A percentile compares a stretch with the other conserved stretches of the same genome.
phyloP scores from a whole-genome alignment of 164 flowering plant genomes.

The Sedum album region DNA sequence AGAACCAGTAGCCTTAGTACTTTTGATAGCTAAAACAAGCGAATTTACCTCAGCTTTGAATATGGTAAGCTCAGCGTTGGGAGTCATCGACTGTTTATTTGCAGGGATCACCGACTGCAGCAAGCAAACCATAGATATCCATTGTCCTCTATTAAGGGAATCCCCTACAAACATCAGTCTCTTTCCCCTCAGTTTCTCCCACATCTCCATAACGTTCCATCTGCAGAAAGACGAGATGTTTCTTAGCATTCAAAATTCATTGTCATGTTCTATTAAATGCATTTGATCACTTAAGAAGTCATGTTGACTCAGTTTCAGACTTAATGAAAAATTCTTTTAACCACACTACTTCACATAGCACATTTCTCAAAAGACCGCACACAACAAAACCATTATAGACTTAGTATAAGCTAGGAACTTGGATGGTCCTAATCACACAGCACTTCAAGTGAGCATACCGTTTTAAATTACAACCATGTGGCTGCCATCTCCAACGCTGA shows the following conservation, averaged over 20 bases:
- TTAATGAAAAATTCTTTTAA: too few species aligned
- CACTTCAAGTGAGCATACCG: slow-evolving; percentile 31
- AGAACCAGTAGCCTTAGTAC: not conserved
- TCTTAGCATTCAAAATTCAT: not conserved
- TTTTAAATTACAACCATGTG: slow-evolving; percentile 68
- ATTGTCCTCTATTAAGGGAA: slow-evolving; percentile 90
- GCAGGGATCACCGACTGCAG: slow-evolving; percentile 66
- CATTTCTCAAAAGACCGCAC: not conserved
- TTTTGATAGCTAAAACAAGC: not conserved
- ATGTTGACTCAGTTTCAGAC: not conserved
- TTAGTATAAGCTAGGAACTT: not conserved
- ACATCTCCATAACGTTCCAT: slow-evolving; percentile 73
- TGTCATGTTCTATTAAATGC: too few species aligned
- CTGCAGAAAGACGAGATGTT: slow-evolving; percentile 23
- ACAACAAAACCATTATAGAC: not conserved
- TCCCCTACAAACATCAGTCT: slow-evolving; percentile 97
- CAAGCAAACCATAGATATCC: slow-evolving; percentile 97
- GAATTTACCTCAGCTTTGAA: slow-evolving; percentile 76
- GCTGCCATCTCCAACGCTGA: slow-evolving; percentile 97
- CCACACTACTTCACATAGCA: too few species aligned
- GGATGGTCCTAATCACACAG: not conserved
- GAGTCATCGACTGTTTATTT: slow-evolving; percentile 65
- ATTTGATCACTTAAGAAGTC: not conserved
- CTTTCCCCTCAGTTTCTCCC: slow-evolving; percentile 93
- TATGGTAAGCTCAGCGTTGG: slow-evolving; percentile 75